These are phyloP conservation scores for Trichoderma lentiforme DNA, from an alignment of 2,329 filamentous ascomycete species.

Conservation along the genomic window DNA sequence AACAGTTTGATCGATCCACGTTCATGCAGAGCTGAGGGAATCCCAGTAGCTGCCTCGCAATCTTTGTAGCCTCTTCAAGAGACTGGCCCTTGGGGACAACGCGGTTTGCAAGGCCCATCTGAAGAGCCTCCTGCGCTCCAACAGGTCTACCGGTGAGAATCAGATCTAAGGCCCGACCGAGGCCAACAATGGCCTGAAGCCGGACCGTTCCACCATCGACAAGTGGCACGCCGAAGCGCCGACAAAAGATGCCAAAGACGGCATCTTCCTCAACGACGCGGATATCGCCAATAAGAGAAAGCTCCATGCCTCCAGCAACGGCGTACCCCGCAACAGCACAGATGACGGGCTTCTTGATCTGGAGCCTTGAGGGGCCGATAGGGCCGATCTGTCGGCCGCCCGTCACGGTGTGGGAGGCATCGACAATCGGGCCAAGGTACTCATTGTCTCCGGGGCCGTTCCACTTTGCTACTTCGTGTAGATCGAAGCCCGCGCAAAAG, in stretches of 20 bases:
- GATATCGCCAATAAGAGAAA: conserved; percentile 51
- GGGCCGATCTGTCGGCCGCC: conserved; percentile 34
- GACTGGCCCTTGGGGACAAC: conserved; percentile 50
- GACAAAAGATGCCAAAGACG: conserved; percentile 54
- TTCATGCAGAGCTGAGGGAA: conserved; percentile 55
- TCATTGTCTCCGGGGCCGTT: neutral
- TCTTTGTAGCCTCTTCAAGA: conserved; percentile 44
- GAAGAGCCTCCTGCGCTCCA: conserved; percentile 45
- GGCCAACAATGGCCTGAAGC: conserved; percentile 48
- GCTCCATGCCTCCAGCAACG: conserved; percentile 52
- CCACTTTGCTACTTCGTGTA: conserved; percentile 41
- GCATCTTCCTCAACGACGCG: conserved; percentile 52
- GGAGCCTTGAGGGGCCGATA: conserved; percentile 51
- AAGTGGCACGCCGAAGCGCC: conserved; percentile 38
- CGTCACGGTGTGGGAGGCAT: neutral
- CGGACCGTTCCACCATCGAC: conserved; percentile 49
- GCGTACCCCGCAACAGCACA: conserved; percentile 50
- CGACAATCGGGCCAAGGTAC: conserved; percentile 18
- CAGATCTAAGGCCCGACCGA: conserved; percentile 54
- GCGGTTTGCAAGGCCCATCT: conserved; percentile 51
- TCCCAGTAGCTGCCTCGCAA: conserved; percentile 44
- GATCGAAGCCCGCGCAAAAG: conserved; percentile 54
- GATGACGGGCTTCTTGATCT: conserved; percentile 50
- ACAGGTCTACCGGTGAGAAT: conserved; percentile 53
- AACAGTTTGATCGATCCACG: conserved; percentile 44